These are phyloP conservation scores for Cenchrus americanus DNA, from an alignment of 176 grass and related monocot species.

Conservation along the genomic window DNA sequence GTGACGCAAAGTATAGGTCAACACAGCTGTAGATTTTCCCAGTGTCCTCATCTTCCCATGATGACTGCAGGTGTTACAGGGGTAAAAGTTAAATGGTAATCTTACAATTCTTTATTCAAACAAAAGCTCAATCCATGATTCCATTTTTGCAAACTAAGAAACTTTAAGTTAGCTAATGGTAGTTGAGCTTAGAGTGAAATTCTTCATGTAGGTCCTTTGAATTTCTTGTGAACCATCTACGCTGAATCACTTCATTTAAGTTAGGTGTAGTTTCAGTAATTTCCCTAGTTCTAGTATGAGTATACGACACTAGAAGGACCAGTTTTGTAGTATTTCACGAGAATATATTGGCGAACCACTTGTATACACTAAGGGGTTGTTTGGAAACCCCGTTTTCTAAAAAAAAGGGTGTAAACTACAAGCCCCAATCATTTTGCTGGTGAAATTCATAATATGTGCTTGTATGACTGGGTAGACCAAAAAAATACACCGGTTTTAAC, in stretches of 20 bases:
- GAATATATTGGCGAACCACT: conserved; percentile 7
- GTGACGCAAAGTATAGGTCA: conserved; percentile 90
- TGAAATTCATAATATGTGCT: too few species aligned
- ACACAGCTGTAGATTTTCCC: conserved; percentile 91
- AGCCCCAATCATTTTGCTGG: too few species aligned
- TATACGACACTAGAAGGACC: neutral
- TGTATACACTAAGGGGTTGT: neutral
- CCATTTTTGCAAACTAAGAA: conserved; percentile 17
- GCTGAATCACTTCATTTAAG: conserved; percentile 16
- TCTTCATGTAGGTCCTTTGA: conserved; percentile 18
- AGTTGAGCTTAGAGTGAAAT: conserved; percentile 26
- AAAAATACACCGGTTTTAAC: too few species aligned
- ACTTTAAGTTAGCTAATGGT: neutral
- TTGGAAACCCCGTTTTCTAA: too few species aligned
- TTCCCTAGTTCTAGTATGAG: conserved; percentile 1
- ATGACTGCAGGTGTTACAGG: conserved; percentile 64
- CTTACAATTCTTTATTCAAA: neutral
- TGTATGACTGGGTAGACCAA: too few species aligned
- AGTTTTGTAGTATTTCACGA: neutral
- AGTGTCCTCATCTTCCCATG: conserved; percentile 93
- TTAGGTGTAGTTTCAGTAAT: neutral
- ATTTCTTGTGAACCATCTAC: conserved; percentile 14
- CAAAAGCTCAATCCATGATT: conserved; percentile 15
- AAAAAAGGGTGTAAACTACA: too few species aligned
- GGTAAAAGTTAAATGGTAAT: conserved; percentile 23